A percentile compares a stretch with the other conserved stretches of the same genome.
phyloP scores from a whole-genome alignment of 495 filamentous ascomycete species.

The Hypomontagnella monticulosa region DNA sequence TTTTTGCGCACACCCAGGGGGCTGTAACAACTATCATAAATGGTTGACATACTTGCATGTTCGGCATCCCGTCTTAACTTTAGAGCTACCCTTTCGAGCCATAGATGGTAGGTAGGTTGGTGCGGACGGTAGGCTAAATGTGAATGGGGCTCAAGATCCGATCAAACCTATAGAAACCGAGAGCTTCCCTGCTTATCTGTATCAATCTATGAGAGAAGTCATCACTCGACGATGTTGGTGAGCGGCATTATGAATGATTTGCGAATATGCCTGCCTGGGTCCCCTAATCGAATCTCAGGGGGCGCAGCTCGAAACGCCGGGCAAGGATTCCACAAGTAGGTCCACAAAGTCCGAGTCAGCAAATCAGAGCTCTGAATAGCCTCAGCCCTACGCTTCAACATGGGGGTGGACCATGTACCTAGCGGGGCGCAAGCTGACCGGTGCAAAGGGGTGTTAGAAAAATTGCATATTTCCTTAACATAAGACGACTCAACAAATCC shows the following conservation, averaged over 20 bases:
- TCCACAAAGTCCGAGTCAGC: slow-evolving; percentile 16
- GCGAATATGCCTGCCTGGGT: not conserved
- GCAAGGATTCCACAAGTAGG: slow-evolving; percentile 16
- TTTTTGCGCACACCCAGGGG: not conserved
- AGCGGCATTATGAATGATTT: slow-evolving; percentile 1
- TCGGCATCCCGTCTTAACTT: slow-evolving; percentile 41
- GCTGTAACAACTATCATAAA: not conserved
- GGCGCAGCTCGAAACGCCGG: slow-evolving; percentile 18
- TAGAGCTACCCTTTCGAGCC: slow-evolving; percentile 41
- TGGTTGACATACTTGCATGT: slow-evolving; percentile 43
- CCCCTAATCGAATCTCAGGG: not conserved
- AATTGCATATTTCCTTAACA: too few species aligned
- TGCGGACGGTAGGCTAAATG: not conserved
- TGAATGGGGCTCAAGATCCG: slow-evolving; percentile 14
- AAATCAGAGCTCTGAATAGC: slow-evolving; percentile 6
- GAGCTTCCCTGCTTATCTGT: not conserved
- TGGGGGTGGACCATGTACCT: too few species aligned
- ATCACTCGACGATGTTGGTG: not conserved
- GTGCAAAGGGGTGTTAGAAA: too few species aligned
- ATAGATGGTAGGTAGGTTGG: slow-evolving; percentile 10
- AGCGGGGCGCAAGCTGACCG: too few species aligned
- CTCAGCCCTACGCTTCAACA: slow-evolving; percentile 19
- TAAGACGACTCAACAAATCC: too few species aligned
- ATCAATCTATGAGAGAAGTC: not conserved
- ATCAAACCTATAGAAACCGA: slow-evolving; percentile 18